Evolutionary conservation across 2,329 filamentous ascomycete species (phyloP).

Genomic region (Cladosporium oxysporum): DNA sequence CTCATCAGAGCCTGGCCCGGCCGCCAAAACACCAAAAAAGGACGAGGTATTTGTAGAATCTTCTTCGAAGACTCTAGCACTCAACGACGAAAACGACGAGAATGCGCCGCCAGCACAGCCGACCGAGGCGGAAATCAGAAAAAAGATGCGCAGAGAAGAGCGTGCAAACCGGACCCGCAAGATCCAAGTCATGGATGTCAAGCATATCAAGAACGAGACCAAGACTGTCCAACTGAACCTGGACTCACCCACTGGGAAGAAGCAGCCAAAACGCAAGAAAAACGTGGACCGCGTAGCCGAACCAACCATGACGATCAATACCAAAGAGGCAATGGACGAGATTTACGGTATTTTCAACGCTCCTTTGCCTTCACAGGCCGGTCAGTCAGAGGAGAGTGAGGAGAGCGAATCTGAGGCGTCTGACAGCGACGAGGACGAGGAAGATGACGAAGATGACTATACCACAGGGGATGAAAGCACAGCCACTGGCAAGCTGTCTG

Average conservation of each 20-base stretch:
- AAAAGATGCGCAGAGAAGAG: slow-evolving; percentile 51
- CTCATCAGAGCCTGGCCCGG: slow-evolving; percentile 23
- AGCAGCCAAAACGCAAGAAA: slow-evolving; percentile 78
- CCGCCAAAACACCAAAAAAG: slow-evolving; percentile 18
- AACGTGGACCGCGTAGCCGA: slow-evolving; percentile 67
- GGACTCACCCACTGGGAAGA: slow-evolving; percentile 83
- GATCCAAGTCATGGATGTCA: slow-evolving; percentile 73
- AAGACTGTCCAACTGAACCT: slow-evolving; percentile 95
- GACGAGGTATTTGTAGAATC: slow-evolving; percentile 32
- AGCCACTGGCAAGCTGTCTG: slow-evolving; percentile 67
- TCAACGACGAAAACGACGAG: slow-evolving; percentile 50
- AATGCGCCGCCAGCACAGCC: slow-evolving; percentile 43
- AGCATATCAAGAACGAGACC: slow-evolving; percentile 69
- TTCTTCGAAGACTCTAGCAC: slow-evolving; percentile 33
- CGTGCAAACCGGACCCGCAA: slow-evolving; percentile 53
- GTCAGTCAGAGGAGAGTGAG: slow-evolving; percentile 29
- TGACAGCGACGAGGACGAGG: slow-evolving; percentile 66
- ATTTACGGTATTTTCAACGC: slow-evolving; percentile 98
- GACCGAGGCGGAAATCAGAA: slow-evolving; percentile 44
- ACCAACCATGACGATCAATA: slow-evolving; percentile 98
- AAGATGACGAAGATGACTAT: slow-evolving; percentile 71
- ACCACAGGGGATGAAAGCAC: slow-evolving; percentile 86
- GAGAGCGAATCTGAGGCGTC: slow-evolving; percentile 60
- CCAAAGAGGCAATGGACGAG: slow-evolving; percentile 90
- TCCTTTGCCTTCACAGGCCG: slow-evolving; percentile 61